Conservation (phyloP, 1,284 basidiomycete genomes). For the Ustilago curta region DNA sequence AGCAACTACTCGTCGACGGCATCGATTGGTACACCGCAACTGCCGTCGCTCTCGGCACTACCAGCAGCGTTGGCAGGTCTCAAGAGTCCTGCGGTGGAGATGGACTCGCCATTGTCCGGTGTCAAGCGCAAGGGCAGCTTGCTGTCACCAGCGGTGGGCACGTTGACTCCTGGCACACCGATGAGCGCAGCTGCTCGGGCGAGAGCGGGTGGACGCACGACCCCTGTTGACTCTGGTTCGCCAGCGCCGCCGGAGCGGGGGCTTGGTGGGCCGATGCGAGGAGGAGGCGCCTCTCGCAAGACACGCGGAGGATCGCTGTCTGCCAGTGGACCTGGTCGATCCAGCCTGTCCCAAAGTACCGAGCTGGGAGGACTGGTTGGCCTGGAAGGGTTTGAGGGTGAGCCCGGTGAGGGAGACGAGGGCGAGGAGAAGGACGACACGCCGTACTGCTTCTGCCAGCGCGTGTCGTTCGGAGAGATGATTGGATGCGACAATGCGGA, state of each 20-base stretch:
- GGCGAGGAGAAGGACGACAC: slow-evolving; percentile 63
- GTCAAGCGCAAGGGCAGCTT: slow-evolving; percentile 45
- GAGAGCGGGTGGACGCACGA: slow-evolving; percentile 43
- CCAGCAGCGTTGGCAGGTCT: slow-evolving; percentile 44
- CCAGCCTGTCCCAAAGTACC: slow-evolving; percentile 40
- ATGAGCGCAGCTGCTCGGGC: slow-evolving; percentile 40
- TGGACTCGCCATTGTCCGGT: slow-evolving; percentile 41
- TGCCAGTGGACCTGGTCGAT: slow-evolving; percentile 34
- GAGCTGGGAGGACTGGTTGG: slow-evolving; percentile 30
- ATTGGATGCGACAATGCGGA: slow-evolving; percentile 61
- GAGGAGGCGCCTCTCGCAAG: slow-evolving; percentile 33
- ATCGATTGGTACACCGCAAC: slow-evolving; percentile 40
- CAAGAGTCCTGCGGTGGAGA: slow-evolving; percentile 49
- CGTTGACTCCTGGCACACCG: slow-evolving; percentile 40
- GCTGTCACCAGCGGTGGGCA: slow-evolving; percentile 26
- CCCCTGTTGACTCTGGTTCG: slow-evolving; percentile 45
- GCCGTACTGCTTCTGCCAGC: slow-evolving; percentile 68
- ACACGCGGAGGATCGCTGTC: slow-evolving; percentile 40
- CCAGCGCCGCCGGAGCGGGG: slow-evolving; percentile 47
- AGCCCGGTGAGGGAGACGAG: slow-evolving; percentile 51
- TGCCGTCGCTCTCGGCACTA: slow-evolving; percentile 41
- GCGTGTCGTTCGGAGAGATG: slow-evolving; percentile 67
- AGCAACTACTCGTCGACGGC: slow-evolving; percentile 48
- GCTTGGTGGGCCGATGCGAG: slow-evolving; percentile 34
- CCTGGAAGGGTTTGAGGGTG: slow-evolving; percentile 44